A percentile compares a stretch with the other conserved stretches of the same genome.
Conservation (phyloP, 768 basidiomycete species). For the Rossbeevera mucosa region DNA sequence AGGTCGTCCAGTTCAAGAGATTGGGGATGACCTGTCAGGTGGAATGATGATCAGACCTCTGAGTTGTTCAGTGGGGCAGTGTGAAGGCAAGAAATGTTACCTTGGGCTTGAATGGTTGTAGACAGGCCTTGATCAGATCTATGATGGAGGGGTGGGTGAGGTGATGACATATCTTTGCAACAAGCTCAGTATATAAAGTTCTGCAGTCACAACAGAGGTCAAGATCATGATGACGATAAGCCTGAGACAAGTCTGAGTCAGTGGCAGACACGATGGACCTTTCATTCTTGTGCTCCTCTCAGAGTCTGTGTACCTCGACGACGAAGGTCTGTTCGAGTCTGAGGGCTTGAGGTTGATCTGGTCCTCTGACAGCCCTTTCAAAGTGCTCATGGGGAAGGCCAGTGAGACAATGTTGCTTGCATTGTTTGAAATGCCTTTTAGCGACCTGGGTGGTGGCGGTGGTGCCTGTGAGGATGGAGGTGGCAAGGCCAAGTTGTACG, state of each 20-base stretch:
- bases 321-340: slow-evolving; percentile 2
- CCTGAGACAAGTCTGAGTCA: no score
- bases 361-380: neutral
- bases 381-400: neutral
- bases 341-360: slow-evolving; percentile 1
- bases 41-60: no score
- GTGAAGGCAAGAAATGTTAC: no score
- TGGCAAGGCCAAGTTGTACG: slow-evolving; percentile 3
- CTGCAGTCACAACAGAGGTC: no score
- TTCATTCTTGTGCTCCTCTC: neutral
- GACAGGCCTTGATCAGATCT: neutral
- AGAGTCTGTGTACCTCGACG: neutral
- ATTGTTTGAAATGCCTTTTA: neutral
- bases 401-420: neutral
- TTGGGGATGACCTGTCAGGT: slow-evolving; percentile 1
- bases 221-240: no score
- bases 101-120: neutral
- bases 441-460: rapidly evolving
- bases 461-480: neutral
- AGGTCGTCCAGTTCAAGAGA: neutral
- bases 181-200: neutral
- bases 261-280: no score
- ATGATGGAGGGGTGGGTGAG: neutral
- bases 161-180: neutral
- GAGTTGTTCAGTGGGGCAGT: no score